A percentile compares a stretch with the other conserved stretches of the same genome.
Evolutionary conservation across 2,329 filamentous ascomycete species (phyloP).

Genomic region (Emergomyces africanus): DNA sequence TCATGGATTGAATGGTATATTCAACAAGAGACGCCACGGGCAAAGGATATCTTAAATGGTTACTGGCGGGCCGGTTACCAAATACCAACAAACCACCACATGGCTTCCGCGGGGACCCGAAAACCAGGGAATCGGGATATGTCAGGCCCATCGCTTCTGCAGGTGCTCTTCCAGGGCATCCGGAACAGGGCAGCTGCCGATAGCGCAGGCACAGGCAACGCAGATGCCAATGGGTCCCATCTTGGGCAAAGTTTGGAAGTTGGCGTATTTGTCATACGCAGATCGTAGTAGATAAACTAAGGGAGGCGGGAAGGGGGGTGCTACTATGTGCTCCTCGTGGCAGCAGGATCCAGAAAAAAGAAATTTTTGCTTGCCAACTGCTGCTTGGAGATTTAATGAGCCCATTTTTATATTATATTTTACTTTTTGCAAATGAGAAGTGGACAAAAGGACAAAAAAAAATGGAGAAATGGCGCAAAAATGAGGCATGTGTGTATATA

Average conservation of each 20-base stretch:
- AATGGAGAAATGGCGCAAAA: neutral
- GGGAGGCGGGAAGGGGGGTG: neutral
- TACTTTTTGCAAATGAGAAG: no score
- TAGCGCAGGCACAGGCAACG: conserved; percentile 21
- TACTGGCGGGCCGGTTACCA: conserved; percentile 31
- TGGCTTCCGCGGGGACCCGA: conserved; percentile 15
- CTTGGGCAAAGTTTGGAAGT: conserved; percentile 35
- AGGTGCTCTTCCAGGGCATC: conserved; percentile 48
- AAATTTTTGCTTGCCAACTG: neutral
- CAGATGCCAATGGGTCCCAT: conserved; percentile 33
- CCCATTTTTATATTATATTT: no score
- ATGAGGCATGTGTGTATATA: neutral
- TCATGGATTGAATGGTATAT: conserved; percentile 54
- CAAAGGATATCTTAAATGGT: conserved; percentile 37
- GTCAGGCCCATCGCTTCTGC: conserved; percentile 43
- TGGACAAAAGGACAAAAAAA: neutral
- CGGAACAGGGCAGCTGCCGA: conserved; percentile 36
- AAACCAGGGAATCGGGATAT: conserved; percentile 30
- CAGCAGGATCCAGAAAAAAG: neutral
- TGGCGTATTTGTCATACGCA: conserved; percentile 38
- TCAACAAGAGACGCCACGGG: conserved; percentile 49
- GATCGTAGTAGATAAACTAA: conserved; percentile 15
- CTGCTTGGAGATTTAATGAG: neutral
- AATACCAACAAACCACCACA: conserved; percentile 20
- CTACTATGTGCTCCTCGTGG: neutral